Evolutionary conservation across 495 filamentous ascomycete genomes (phyloP).

Genomic region (Zalerion maritima): DNA sequence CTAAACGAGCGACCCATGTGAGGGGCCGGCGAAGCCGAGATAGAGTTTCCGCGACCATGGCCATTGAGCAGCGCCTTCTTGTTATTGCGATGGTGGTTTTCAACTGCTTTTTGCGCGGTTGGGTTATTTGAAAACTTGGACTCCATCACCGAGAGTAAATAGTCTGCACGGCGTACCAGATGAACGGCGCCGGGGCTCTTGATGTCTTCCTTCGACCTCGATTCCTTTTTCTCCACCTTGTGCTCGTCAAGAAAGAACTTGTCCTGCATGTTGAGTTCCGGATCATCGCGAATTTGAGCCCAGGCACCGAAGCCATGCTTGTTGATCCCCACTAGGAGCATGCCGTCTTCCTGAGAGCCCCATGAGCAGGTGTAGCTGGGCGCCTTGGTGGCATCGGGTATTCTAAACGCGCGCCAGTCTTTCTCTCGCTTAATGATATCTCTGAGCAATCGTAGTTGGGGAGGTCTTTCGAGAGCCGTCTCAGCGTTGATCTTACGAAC

Average conservation of each 20-base stretch:
- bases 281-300: conserved; percentile 82
- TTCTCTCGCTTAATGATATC: conserved; percentile 47
- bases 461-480: conserved; percentile 77
- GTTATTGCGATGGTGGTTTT: conserved; percentile 80
- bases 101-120: conserved; percentile 65
- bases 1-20: conserved; percentile 24
- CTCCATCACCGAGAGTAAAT: conserved; percentile 78
- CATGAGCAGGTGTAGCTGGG: conserved; percentile 76
- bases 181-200: conserved; percentile 95
- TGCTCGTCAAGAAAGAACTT: conserved; percentile 97
- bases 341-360: conserved; percentile 87
- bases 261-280: conserved; percentile 69
- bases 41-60: conserved; percentile 35
- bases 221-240: conserved; percentile 91
- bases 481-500: conserved; percentile 91
- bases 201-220: conserved; percentile 64
- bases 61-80: conserved; percentile 44
- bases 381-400: conserved; percentile 80
- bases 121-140: conserved; percentile 56
- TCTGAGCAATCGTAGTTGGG: conserved; percentile 72
- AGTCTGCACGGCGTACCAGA: conserved; percentile 86
- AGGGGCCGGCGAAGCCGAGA: conserved; percentile 45
- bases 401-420: conserved; percentile 63
- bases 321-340: conserved; percentile 88
- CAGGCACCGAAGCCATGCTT: conserved; percentile 91